A percentile compares a stretch with the other conserved stretches of the same genome.
These are phyloP conservation scores for Penicillium expansum DNA, from an alignment of 2,329 filamentous ascomycete species.

Conservation along the genomic window DNA sequence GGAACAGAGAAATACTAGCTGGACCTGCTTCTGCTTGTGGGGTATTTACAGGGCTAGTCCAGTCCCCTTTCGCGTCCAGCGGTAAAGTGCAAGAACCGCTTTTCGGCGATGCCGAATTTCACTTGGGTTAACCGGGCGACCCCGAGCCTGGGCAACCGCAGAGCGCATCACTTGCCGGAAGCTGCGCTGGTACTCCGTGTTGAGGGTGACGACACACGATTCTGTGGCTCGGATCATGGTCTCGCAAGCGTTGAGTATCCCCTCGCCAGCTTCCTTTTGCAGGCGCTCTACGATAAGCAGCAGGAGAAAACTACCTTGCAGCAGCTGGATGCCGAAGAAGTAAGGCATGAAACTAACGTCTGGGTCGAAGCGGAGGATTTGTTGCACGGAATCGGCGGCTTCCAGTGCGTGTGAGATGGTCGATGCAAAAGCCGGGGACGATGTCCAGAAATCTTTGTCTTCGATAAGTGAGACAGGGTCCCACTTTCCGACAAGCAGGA, in stretches of 20 bases:
- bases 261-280: slow-evolving; percentile 78
- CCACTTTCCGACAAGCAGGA: slow-evolving; percentile 91
- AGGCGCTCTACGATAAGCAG: slow-evolving; percentile 87
- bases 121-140: slow-evolving; percentile 76
- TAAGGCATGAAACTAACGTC: slow-evolving; percentile 95
- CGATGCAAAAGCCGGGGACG: slow-evolving; percentile 79
- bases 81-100: slow-evolving; percentile 79
- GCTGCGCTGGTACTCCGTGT: slow-evolving; percentile 92
- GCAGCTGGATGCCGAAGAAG: slow-evolving; percentile 89
- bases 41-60: slow-evolving; percentile 62
- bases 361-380: slow-evolving; percentile 86
- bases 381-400: slow-evolving; percentile 80
- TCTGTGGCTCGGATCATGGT: slow-evolving; percentile 90
- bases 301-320: slow-evolving; percentile 85
- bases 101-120: slow-evolving; percentile 81
- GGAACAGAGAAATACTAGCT: background rate
- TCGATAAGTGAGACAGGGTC: slow-evolving; percentile 91
- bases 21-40: background rate
- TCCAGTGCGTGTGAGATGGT: slow-evolving; percentile 85
- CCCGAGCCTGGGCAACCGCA: slow-evolving; percentile 80
- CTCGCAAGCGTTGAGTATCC: slow-evolving; percentile 84
- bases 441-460: slow-evolving; percentile 92
- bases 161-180: slow-evolving; percentile 95
- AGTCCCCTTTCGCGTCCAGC: slow-evolving; percentile 88
- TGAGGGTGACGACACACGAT: slow-evolving; percentile 86